A percentile compares a stretch with the other conserved stretches of the same genome.
Evolutionary conservation across 495 filamentous ascomycete genomes (phyloP).

Genomic region (Cetradonia linearis): DNA sequence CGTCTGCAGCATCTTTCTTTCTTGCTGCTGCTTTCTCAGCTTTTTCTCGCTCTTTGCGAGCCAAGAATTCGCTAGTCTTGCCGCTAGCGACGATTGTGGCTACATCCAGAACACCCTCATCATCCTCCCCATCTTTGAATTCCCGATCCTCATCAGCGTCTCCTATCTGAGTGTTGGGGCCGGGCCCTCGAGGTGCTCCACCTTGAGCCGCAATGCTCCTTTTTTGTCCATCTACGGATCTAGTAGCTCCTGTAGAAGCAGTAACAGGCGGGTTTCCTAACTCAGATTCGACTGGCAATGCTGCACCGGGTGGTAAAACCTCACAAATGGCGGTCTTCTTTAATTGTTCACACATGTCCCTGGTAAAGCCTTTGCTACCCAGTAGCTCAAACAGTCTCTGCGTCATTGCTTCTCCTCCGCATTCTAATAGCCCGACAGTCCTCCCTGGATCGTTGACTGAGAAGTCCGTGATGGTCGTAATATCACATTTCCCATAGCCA

Average conservation of each 20-base stretch:
- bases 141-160: slow-evolving; percentile 40
- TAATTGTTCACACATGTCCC: slow-evolving; percentile 90
- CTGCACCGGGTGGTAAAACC: slow-evolving; percentile 59
- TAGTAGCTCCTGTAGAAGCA: slow-evolving; percentile 43
- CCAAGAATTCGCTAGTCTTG: slow-evolving; percentile 84
- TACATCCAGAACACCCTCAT: slow-evolving; percentile 85
- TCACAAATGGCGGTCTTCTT: slow-evolving; percentile 86
- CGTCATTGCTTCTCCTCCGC: slow-evolving; percentile 86
- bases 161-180: slow-evolving; percentile 42
- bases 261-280: slow-evolving; percentile 51
- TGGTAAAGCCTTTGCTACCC: slow-evolving; percentile 55
- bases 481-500: slow-evolving; percentile 80
- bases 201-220: slow-evolving; percentile 26
- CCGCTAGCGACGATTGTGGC: slow-evolving; percentile 87
- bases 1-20: slow-evolving; percentile 35
- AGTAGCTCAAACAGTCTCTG: slow-evolving; percentile 60
- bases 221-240: slow-evolving; percentile 30
- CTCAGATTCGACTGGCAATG: slow-evolving; percentile 43
- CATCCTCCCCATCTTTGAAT: slow-evolving; percentile 41
- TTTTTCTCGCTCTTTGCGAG: slow-evolving; percentile 86
- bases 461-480: slow-evolving; percentile 78
- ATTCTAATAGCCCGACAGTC: slow-evolving; percentile 52
- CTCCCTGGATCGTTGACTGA: slow-evolving; percentile 51
- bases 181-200: slow-evolving; percentile 39
- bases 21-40: slow-evolving; percentile 51